A percentile compares a stretch with the other conserved stretches of the same genome.
Conservation (phyloP, 2,329 filamentous ascomycete genomes). For the Trichoderma sp. region DNA sequence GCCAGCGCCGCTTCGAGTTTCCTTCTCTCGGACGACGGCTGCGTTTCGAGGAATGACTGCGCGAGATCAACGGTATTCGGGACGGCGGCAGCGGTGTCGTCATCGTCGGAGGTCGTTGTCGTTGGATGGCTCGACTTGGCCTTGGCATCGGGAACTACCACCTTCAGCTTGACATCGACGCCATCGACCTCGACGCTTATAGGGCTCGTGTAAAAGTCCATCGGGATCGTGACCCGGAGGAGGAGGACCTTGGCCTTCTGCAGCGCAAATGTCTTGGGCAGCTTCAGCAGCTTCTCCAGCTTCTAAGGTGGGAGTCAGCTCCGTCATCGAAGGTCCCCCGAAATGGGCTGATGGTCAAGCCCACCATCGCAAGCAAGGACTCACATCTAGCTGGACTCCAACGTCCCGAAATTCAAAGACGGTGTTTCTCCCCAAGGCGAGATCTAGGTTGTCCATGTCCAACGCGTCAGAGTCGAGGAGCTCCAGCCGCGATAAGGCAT, state of each 20-base stretch:
- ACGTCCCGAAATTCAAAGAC: slow-evolving; percentile 87
- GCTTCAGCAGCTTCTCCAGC: slow-evolving; percentile 71
- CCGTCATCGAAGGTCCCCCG: slow-evolving; percentile 32
- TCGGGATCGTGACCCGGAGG: slow-evolving; percentile 79
- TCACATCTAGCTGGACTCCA: slow-evolving; percentile 74
- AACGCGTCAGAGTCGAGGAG: slow-evolving; percentile 85
- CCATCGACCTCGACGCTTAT: slow-evolving; percentile 83
- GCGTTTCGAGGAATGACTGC: slow-evolving; percentile 74
- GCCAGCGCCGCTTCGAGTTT: slow-evolving; percentile 70
- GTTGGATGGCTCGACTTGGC: slow-evolving; percentile 48
- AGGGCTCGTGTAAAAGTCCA: slow-evolving; percentile 83
- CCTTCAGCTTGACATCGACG: slow-evolving; percentile 68
- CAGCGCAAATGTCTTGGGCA: slow-evolving; percentile 72
- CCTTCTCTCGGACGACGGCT: slow-evolving; percentile 65
- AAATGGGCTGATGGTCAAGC: background rate
- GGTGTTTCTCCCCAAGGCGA: slow-evolving; percentile 78
- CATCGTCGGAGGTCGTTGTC: slow-evolving; percentile 36
- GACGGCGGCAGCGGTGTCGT: slow-evolving; percentile 46
- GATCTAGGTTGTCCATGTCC: slow-evolving; percentile 82
- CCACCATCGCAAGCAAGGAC: background rate
- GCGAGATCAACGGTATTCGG: slow-evolving; percentile 74
- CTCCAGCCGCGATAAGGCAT: slow-evolving; percentile 79
- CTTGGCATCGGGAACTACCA: slow-evolving; percentile 44
- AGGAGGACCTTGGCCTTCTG: slow-evolving; percentile 73
- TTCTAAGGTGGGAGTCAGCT: slow-evolving; percentile 57